Evolutionary conservation across 2,329 filamentous ascomycete species (phyloP), one percentile per base, ranked within the genome.

Genomic region (Trichoderma hamatum): DNA sequence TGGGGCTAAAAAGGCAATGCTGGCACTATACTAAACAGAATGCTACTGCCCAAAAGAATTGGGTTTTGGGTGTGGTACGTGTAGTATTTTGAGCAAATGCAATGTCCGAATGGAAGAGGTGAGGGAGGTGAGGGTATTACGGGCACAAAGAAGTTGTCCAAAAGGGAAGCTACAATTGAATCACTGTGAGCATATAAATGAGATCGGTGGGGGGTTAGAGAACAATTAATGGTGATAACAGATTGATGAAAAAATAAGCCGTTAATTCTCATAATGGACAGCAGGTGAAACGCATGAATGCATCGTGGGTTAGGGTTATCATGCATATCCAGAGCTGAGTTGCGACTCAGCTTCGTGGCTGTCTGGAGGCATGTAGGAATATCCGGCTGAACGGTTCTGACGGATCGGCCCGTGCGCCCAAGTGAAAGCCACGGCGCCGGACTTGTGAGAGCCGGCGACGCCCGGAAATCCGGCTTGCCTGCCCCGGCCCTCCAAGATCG

Each of bases 391-490:
- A 58, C 58, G 64, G 64, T 67, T 51, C 64, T 51, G 54, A 32
- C 54, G 54, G 64, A 67, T 51, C 64, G 64, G 54, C 64, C 64
- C 64, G 64, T 67, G 64, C 64, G 55, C 21, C 30, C 19, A 28
- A 30, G 52, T 49, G 26, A 59, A 59, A 59, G 56, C 56, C 56
- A 59, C 32, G 13, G 56, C 56, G 21, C 56, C 56, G 56, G 30
- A 19, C 56, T 59, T 39, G n/a, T 13, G 32, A 39, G 30, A 16
- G 19, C 55, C 34, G 56, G 32, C n/a, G 54, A 21, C 10, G 32
- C 32, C 56, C 63, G 63, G 63, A 49, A 67, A 14, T 10, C 63
- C 54, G 63, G 54, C 19, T 67, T 26, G 14, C 34, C 16, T 51
- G 63, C 63, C 63, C 63, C 64, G 54, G 63, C 19, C 39, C 28